Base-by-base conservation (phyloP, 805 yeast genomes). In the Metschnikowia sp. region DNA sequence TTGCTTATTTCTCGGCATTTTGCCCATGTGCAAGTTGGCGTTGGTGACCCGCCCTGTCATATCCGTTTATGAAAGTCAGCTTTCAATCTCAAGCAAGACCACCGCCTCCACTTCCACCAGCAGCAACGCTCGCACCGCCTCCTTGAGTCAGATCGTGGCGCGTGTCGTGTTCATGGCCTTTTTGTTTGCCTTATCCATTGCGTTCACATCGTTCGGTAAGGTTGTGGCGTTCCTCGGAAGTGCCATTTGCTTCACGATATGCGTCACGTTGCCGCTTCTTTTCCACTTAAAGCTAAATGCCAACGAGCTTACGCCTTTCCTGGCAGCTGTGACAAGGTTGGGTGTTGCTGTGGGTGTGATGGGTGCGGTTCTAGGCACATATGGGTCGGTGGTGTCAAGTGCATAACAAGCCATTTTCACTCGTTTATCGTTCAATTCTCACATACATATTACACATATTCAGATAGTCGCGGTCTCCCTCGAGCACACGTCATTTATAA, bases 11-110 rank as follows among this genome's bases (percentile, higher is more conserved):
- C 61, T 73, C 57, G 72, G 74, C 4, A 34, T 72, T 28, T 55
- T 73, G 12, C 73, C 77, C 8, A 51, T 72, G n/a, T 69, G 72
- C 33, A 73, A 73, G 49, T 56, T 70, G 38, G 75, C 77, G 3
- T 59, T 73, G 49, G 59, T 70, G 10, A 62, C 65, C 3, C 62
- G 65, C 44, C 77, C 77, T 8, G 60, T 73, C 11, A 61, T 72
- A 18, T 63, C 74, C 4, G 70, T 70, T 2, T 61, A 66, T 51
- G 77, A 72, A 51, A 57, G 57, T 18, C 45, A 56, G 28, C 51
- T 72, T 12, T 41, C 44, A 19, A 36, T 33, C n/a, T 32, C 42
- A 50, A 52, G 36, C 44, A 46, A 13, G 36, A 35, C 38, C 12
- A 12, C n/a, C 2, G 29, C 34, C 38, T 2, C 39, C 8, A 12